A percentile compares a stretch with the other conserved stretches of the same genome.
These are phyloP conservation scores for Kodamaea nitidulidarum DNA, from an alignment of 805 yeast species.

Conservation along the genomic window DNA sequence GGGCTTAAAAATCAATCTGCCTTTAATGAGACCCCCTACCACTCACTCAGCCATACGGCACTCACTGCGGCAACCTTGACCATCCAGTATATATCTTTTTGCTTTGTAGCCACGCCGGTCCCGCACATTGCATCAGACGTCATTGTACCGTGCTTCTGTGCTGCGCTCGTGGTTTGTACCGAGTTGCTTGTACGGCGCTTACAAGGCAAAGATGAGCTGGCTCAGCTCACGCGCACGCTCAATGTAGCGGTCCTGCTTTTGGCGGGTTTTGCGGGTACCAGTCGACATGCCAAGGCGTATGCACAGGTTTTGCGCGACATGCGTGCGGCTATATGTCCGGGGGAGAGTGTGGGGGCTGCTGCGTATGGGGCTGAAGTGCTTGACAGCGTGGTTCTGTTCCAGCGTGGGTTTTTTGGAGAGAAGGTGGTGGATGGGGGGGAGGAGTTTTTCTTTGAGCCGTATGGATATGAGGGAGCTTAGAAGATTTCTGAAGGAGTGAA, in stretches of 20 bases:
- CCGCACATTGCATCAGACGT: constrained; percentile 14
- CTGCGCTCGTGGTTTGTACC: constrained; percentile 11
- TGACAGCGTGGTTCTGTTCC: constrained; percentile 15
- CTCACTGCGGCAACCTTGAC: constrained; percentile 15
- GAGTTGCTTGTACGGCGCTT: constrained; percentile 5
- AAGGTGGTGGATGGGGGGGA: constrained; percentile 1
- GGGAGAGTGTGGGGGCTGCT: constrained; percentile 1
- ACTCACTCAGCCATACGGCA: constrained; percentile 15
- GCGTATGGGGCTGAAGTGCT: constrained; percentile 3
- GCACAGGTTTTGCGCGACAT: background rate
- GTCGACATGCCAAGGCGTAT: background rate
- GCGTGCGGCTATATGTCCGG: background rate
- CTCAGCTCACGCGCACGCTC: constrained; percentile 10
- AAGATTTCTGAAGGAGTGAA: too few species aligned
- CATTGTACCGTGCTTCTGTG: constrained; percentile 14
- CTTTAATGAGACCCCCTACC: too few species aligned
- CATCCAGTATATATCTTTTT: constrained; percentile 15
- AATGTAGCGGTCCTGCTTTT: constrained; percentile 7
- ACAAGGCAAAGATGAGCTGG: constrained; percentile 2
- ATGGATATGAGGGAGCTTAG: background rate
- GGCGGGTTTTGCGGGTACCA: background rate
- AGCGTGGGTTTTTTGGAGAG: constrained; percentile 16
- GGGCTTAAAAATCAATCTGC: too few species aligned
- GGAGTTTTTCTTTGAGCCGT: constrained; percentile 1
- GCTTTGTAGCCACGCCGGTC: constrained; percentile 10